These are phyloP conservation scores for Alternaria triticina DNA, from an alignment of 2,329 filamentous ascomycete genomes.

Conservation along the genomic window DNA sequence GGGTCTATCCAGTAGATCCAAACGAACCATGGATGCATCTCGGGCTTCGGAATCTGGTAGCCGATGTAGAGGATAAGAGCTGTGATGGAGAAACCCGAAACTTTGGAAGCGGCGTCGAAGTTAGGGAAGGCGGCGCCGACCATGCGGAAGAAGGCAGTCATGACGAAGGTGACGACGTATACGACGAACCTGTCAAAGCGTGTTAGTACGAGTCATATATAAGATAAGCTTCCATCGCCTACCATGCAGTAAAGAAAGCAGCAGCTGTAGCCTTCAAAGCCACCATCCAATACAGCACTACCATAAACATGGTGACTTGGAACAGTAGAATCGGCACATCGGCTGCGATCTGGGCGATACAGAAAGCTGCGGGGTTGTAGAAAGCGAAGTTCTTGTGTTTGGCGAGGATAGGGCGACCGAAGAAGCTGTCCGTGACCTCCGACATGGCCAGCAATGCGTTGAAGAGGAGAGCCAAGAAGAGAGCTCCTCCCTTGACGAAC, in stretches of 20 bases:
- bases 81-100: constrained; percentile 60
- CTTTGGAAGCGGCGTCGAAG: constrained; percentile 63
- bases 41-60: constrained; percentile 59
- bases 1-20: constrained; percentile 74
- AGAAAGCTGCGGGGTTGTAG: constrained; percentile 80
- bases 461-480: constrained; percentile 69
- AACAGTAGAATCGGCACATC: constrained; percentile 63
- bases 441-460: constrained; percentile 69
- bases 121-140: constrained; percentile 73
- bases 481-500: constrained; percentile 68
- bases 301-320: constrained; percentile 64
- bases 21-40: constrained; percentile 62
- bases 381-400: constrained; percentile 87
- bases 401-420: constrained; percentile 78
- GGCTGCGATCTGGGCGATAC: constrained; percentile 72
- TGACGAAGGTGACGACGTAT: constrained; percentile 57
- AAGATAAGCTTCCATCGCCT: constrained; percentile 66
- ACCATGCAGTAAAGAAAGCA: constrained; percentile 80
- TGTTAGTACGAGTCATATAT: background rate
- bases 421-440: constrained; percentile 66
- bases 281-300: constrained; percentile 83
- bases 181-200: constrained; percentile 9
- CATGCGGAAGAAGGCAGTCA: constrained; percentile 83
- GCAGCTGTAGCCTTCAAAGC: constrained; percentile 74
- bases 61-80: constrained; percentile 69